Conservation (phyloP, 805 yeast genomes). For the Priceomyces melissophilus region DNA sequence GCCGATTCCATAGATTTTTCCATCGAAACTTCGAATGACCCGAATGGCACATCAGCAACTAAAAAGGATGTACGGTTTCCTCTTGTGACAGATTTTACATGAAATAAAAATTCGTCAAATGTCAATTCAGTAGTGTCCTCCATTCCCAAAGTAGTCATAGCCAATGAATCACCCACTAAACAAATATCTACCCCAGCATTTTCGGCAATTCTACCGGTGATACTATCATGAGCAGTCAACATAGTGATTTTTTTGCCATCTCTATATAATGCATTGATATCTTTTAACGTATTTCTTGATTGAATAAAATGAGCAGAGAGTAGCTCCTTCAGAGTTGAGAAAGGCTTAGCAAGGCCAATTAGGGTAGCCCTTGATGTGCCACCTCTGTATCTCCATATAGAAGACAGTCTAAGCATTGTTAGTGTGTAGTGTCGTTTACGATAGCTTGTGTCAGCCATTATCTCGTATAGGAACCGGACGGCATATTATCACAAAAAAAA, state of each 20-base stretch:
- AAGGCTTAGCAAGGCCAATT: neutral
- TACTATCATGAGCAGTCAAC: constrained; percentile 87
- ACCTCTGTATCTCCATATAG: no score
- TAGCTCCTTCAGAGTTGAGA: neutral
- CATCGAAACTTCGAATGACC: constrained; percentile 66
- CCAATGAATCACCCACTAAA: constrained; percentile 87
- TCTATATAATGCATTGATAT: constrained; percentile 15
- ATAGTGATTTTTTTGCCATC: constrained; percentile 30
- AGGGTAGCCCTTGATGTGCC: neutral
- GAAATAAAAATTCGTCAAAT: constrained; percentile 76
- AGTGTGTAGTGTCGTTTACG: no score
- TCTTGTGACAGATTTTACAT: constrained; percentile 70
- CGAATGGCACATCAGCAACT: constrained; percentile 87
- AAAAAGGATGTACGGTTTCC: constrained; percentile 65
- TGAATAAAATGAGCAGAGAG: neutral
- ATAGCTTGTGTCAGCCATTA: no score
- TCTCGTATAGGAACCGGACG: no score
- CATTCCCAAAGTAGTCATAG: constrained; percentile 88
- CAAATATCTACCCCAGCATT: constrained; percentile 63
- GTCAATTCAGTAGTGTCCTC: constrained; percentile 70
- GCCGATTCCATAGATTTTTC: constrained; percentile 63
- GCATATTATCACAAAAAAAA: no score
- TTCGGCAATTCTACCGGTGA: constrained; percentile 70
- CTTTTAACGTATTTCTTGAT: constrained; percentile 18
- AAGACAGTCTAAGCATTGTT: no score